Base-by-base conservation (phyloP, 129 eudicot genomes). In the Flaveria linearis region DNA sequence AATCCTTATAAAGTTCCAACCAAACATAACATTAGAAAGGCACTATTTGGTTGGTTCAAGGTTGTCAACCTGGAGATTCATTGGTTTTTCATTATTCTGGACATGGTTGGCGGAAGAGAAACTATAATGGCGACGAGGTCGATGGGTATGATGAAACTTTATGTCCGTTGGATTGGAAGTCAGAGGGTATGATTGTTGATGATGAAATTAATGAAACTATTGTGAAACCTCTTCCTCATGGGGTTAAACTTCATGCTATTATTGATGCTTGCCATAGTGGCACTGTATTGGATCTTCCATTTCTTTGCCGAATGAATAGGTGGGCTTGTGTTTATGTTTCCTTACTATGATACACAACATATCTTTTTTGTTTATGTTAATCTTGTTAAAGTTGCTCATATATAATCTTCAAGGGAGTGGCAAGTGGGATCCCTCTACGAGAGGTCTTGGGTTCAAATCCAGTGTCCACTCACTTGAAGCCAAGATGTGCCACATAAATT, bases 261-360 rank as follows among this genome's bases (percentile, higher is more conserved):
- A 67, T 89, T 51, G 96, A 89, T 78, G 82, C 96, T 42, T 89
- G 90, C 76, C 85, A 82, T 62, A 85, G 92, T 80, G 96, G 96
- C 76, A 89, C 92, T 11, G 74, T 87, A 39, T 74, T 89, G 13
- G 96, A 89, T 79, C 86, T 89, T 9, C 85, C 96, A 22, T 78
- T 64, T 80, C 78, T 89, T 11, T 85, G 87, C 79, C 79, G 83
- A 62, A 73, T 76, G 76, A 81, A 74, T 72, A 79, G 83, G 96
- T 84, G 4, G 1, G 78, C 62, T 43, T 69, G 49, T 49, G 9
- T 20, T 28, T 28, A 42, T 51, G 65, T 62, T 28, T 26, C 18
- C 68, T 62, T 52, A 11, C 20, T 62, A 30, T 69, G 39, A 26
- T n/a, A 55, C 30, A 45, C 16, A 45, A 45, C 70, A 45, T 72